Base-by-base conservation (phyloP, 768 basidiomycete species). In the Trametopsis cervina region DNA sequence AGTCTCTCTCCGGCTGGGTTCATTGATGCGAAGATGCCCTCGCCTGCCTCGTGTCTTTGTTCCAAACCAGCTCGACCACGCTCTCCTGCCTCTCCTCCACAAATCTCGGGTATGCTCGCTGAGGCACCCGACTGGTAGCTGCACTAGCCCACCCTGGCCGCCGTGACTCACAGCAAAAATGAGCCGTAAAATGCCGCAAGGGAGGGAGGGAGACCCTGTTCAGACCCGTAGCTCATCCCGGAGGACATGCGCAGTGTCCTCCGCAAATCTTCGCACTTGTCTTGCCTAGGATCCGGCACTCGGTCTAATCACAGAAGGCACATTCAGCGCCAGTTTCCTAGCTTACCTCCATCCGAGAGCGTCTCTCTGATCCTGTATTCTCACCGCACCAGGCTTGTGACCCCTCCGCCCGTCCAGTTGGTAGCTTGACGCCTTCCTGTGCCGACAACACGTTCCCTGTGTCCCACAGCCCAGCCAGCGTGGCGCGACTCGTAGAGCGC, bases 1-100 rank as follows among this genome's bases (percentile, higher is more conserved):
- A 27, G 24, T 24, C 12, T 17, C 43, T 22, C 21, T 17, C n/a
- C 43, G 43, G 22, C 27, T 27, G 26, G 33, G 43, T 44, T 44
- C 21, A 27, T n/a, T 44, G 43, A 44, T 44, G 43, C 26, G 26
- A 29, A 33, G 29, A 15, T n/a, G n/a, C n/a, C n/a, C n/a, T n/a
- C n/a, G n/a, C n/a, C 29, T 33, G 29, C 29, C 29, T 33, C 29
- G 29, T 33, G 29, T 15, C 29, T 7, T 33, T 33, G 15, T 33
- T 15, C 29, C 29, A 33, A 33, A 7, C 15, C 9, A 33, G 29
- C 29, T 33, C 9, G n/a, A n/a, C n/a, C n/a, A n/a, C n/a, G n/a
- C n/a, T n/a, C 29, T 33, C 29, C 29, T 33, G 29, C 29, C 29
- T 33, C 29, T 15, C 15, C 29, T 15, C n/a, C n/a, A n/a, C n/a